A percentile compares a stretch with the other conserved stretches of the same genome.
Conservation (phyloP, 2,329 filamentous ascomycete species). For the Microcyclospora pomicola region DNA sequence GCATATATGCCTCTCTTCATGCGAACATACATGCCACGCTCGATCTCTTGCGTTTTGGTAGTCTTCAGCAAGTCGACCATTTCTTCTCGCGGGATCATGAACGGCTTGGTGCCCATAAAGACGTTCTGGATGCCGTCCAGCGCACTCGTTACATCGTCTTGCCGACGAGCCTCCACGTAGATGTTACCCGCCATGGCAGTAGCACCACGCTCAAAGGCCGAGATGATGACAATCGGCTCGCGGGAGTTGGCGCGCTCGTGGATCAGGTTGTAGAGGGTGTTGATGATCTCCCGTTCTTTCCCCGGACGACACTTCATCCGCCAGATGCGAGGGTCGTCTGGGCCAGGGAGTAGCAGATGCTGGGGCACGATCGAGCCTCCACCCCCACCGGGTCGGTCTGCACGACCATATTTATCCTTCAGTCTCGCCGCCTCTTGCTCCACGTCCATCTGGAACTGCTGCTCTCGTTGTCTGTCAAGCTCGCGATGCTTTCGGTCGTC, state of each 20-base stretch:
- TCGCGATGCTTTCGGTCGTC: constrained; percentile 90
- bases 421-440: constrained; percentile 83
- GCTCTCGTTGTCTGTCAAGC: constrained; percentile 80
- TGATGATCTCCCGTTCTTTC: constrained; percentile 85
- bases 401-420: constrained; percentile 73
- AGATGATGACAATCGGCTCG: constrained; percentile 70
- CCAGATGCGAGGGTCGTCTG: constrained; percentile 94
- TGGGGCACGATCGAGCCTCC: constrained; percentile 72
- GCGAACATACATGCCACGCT: constrained; percentile 84
- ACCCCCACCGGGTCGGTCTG: constrained; percentile 49
- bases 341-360: constrained; percentile 74
- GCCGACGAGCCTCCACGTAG: constrained; percentile 81
- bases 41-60: constrained; percentile 69
- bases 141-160: constrained; percentile 71
- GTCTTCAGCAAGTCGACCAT: constrained; percentile 93
- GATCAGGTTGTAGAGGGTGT: constrained; percentile 75
- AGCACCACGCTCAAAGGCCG: constrained; percentile 78
- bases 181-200: constrained; percentile 79
- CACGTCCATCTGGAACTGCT: constrained; percentile 76
- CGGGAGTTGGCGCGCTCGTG: constrained; percentile 67
- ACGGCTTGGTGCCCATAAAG: constrained; percentile 75
- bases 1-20: constrained; percentile 70
- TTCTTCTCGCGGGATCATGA: constrained; percentile 87
- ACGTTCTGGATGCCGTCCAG: constrained; percentile 77
- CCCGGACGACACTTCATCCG: constrained; percentile 84